Evolutionary conservation across 108 stramenopile species (phyloP), one percentile per base, ranked within the genome.

Genomic region (Cylindrotheca closterium): DNA sequence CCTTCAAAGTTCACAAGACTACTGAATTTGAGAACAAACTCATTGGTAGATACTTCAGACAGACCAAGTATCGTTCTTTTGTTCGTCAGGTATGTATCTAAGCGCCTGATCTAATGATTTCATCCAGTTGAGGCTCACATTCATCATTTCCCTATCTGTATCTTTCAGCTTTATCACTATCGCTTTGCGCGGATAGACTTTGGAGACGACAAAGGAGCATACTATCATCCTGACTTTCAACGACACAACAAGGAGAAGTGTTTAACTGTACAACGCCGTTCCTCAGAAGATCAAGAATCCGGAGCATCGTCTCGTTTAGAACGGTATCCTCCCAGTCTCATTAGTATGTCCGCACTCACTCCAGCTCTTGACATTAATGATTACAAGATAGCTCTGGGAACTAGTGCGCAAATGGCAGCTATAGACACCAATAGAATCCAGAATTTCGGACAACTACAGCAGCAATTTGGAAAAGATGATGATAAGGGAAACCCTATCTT

Each of bases 51-150:
- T 83, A 79, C 45, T 83, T 82, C 58, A 49, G 63, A 25, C 79
- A 81, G 19, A 73, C 67, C 17, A 65, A 70, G 26, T 74, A 59
- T 27, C 55, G 68, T 22, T 67, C 64, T 19, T 89, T 89, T 48
- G 77, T 75, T 37, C 73, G 87, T 7, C 83, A 88, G 54, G 56
- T 88, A 30, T 78, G 70, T 32, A 49, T 84, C 12, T 84, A 82
- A 32, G 82, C n/a, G n/a, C 51, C 42, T 45, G 8, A 42, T 42
- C 15, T 15, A 42, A 7, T 42, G 15, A 15, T 42, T 42, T 15
- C 37, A 10, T 42, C 37, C 15, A 15, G 15, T 42, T 7, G 37
- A 42, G 15, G 10, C 37, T 23, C 51, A 22, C 8, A 23, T 22
- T n/a, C n/a, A 7, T 17, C 51, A 5, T 42, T 42, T 15, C n/a